Percentiles rank a stretch among this genome's conserved stretches.
phyloP scores from a whole-genome alignment of 176 grass and related monocot species.

The Carex littledalei region DNA sequence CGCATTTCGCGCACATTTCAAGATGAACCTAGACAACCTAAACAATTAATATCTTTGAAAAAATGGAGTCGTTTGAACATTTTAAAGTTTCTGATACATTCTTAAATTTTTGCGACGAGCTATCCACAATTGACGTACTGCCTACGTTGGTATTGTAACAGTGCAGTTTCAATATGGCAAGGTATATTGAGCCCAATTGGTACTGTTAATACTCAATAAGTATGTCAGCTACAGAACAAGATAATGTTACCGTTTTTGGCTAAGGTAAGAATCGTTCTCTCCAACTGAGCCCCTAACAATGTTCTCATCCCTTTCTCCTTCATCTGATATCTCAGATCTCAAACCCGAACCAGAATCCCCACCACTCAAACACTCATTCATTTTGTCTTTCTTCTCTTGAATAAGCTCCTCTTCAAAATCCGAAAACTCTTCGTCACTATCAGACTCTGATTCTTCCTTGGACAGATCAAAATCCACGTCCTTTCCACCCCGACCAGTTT shows the following conservation, averaged over 20 bases:
- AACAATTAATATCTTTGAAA: background rate
- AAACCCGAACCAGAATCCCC: background rate
- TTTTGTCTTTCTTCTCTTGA: constrained; percentile 21
- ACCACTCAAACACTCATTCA: constrained; percentile 22
- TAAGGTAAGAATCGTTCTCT: constrained; percentile 70
- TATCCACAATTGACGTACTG: background rate
- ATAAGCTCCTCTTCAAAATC: constrained; percentile 45
- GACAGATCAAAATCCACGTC: constrained; percentile 5
- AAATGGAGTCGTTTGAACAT: background rate
- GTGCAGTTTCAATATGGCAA: background rate
- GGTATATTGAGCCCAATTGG: background rate
- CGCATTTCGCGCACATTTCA: background rate
- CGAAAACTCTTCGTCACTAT: constrained; percentile 42
- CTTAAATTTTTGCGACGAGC: background rate
- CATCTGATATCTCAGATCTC: constrained; percentile 6
- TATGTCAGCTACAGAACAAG: background rate
- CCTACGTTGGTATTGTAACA: background rate
- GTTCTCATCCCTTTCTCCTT: constrained; percentile 32
- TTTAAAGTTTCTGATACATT: background rate
- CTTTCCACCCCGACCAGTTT: background rate
- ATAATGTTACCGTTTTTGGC: constrained; percentile 63
- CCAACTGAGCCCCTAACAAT: background rate
- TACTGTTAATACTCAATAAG: background rate
- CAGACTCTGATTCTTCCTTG: constrained; percentile 15
- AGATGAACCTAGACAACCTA: background rate